Evolutionary conservation across 164 flowering plant species (phyloP), one percentile per base, ranked within the genome.

Genomic region (Houttuynia cordata): DNA sequence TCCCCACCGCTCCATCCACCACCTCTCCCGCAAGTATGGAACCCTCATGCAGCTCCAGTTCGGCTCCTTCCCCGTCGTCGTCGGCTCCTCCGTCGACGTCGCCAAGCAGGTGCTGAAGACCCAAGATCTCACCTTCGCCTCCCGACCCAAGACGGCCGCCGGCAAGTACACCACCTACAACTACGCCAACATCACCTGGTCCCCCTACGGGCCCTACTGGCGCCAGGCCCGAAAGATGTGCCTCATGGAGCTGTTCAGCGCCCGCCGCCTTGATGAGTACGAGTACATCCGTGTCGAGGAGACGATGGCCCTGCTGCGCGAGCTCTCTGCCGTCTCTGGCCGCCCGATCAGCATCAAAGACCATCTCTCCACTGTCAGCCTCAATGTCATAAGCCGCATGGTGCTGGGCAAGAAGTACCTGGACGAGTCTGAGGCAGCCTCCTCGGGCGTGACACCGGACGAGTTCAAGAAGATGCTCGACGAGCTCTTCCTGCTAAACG

Each of bases 181-280:
- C 53, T 78, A 80, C 76, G 69, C 86, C 56, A 78, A 78, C 77
- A 70, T 82, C 58, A 75, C 82, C 62, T 80, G 76, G 73, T 73
- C 80, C 60, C 61, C 59, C 4, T 75, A 78, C 76, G 84, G 83
- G 20, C 64, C 81, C 0, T 83, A 78, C 69, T 81, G 82, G 84
- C 82, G 81, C 47, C 82, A 76, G 51, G 76, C 73, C 1, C 59
- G 84, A 0, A 80, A 76, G 62, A 75, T 83, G 49, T 76, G 80
- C 70, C 75, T 79, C 59, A 61, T 74, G 52, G 82, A 83, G 75
- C 57, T 83, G 19, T 76, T 81, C 41, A 76, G 72, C 62, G 15
- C 72, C 17, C 74, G 71, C 25, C 75, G 78, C n/a, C 81, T 81
- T 59, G 39, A 24, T 39, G 71, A 73, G 0, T 83, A 79, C 61